Evolutionary conservation across 2,329 filamentous ascomycete species (phyloP), one percentile per base, ranked within the genome.

Genomic region (Pseudonectria foliicola): DNA sequence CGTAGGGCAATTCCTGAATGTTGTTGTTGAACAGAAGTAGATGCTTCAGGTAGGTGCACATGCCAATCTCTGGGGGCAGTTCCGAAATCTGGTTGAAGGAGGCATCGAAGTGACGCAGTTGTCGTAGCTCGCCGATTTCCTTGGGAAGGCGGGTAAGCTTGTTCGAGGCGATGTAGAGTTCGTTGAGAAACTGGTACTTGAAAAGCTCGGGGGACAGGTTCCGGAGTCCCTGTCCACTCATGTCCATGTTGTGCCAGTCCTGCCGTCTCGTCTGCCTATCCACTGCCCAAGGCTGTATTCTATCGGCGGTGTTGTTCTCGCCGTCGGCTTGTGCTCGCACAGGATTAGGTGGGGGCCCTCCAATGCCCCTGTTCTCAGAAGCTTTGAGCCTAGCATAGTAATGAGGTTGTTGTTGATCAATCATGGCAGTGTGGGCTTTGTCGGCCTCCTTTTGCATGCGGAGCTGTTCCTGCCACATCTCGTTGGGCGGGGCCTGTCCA

Each of bases 141-240:
- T 83, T 67, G 10, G 90, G 88, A n/a, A 98, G 67, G 29, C 74
- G 71, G 18, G 79, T 79, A 39, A 98, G 73, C 58, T 88, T 89
- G 70, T 98, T 98, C 48, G 88, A 90, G 50, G 88, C 88, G 43
- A 98, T 78, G 60, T 94, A 95, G 21, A 98, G 75, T 61, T 93
- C 90, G 47, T 85, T 85, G 37, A 98, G 69, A 60, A 98, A 96
- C 29, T 74, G 74, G 62, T 96, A 98, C 48, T 75, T 72, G 66
- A 96, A 96, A 23, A 98, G 70, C 29, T 83, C 77, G 7, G 76
- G 67, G 1, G 88, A 80, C 23, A 98, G 70, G 39, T 87, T 85
- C 48, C 88, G 82, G 31, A 98, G 69, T 13, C 90, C 90, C 65
- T 96, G 92, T n/a, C 92, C 92, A 50, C 89, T 92, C 58, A 96